Evolutionary conservation across 441 rosid genomes (phyloP), one percentile per base, ranked within the genome.

Genomic region (Erodium trifolium): DNA sequence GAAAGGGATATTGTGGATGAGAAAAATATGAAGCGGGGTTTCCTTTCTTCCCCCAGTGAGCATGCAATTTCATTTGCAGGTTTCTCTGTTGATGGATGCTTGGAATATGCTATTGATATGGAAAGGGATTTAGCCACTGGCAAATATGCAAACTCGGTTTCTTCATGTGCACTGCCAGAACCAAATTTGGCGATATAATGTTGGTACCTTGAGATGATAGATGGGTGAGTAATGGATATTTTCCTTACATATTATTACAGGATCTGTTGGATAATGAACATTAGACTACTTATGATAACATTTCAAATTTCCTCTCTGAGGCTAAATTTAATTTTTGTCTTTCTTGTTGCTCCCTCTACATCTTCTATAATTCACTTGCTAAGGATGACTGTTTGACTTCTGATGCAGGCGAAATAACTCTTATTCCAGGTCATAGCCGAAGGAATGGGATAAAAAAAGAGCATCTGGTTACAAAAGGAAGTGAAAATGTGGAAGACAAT

Each of bases 61-160:
- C 41, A 71, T 10, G 68, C 65, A 17, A 35, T 68, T 43, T 53
- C 76, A 57, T 39, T 51, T 2, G 63, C 75, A 17, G 67, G 73
- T 17, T 70, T 62, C 69, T 72, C 45, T 67, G 70, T 72, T 23
- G 66, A 43, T 14, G 64, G 57, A 64, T 9, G 68, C 68, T 66
- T 70, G 39, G 68, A 70, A 10, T 37, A 23, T 67, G 70, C 66
- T 27, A 66, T 57, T 12, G 13, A 64, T 55, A 47, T 65, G 68
- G 73, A 70, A 65, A 64, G 37, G 63, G 67, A 63, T 64, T 43
- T 14, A 18, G 68, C 63, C 1, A 11, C 59, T 49, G 37, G n/a
- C 16, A 51, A 47, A 70, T 7, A 67, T 64, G 68, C 13, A 2
- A 47, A 23, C 1, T 6, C 68, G 63, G 53, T 70, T 34, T 34